phyloP scores from a whole-genome alignment of 768 basidiomycete species.

The Sporobolomyces roseus region DNA sequence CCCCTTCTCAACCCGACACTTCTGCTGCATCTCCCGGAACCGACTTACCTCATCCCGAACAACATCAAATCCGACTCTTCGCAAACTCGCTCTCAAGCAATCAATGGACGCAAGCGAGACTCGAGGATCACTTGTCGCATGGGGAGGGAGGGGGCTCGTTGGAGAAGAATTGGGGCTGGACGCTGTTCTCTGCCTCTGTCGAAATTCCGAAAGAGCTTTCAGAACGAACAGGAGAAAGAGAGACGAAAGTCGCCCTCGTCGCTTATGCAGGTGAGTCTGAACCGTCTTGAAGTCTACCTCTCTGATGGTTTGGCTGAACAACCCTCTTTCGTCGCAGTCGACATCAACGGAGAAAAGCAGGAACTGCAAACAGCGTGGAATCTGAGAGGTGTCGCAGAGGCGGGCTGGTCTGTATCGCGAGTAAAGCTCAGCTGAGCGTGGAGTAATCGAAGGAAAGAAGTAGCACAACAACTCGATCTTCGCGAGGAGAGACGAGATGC shows the following conservation, averaged over 20 bases:
- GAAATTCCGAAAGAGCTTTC: not conserved
- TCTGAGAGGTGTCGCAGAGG: slow-evolving; percentile 29
- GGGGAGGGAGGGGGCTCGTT: not conserved
- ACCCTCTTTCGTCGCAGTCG: slow-evolving; percentile 2
- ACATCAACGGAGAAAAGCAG: slow-evolving; percentile 20
- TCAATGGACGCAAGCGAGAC: not conserved
- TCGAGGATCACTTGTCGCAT: not conserved
- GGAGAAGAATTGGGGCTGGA: slow-evolving; percentile 29
- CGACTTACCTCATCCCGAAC: not conserved
- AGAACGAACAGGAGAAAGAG: not conserved
- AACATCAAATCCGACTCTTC: slow-evolving; percentile 2
- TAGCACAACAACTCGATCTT: no score
- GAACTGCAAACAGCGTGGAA: slow-evolving; percentile 32
- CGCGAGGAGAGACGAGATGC: no score
- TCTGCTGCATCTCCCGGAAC: not conserved
- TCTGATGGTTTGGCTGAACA: not conserved
- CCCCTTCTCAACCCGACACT: no score
- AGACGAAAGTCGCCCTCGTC: slow-evolving; percentile 13
- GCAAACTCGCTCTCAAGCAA: not conserved
- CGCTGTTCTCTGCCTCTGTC: slow-evolving; percentile 8
- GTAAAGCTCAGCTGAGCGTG: no score
- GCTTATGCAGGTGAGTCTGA: slow-evolving; percentile 21
- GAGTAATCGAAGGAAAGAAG: no score
- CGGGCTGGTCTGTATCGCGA: slow-evolving; percentile 26
- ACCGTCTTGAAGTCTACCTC: not conserved